Evolutionary conservation across 139 green algal genomes (phyloP).

Genomic region (Zygnema circumcarinatum): DNA sequence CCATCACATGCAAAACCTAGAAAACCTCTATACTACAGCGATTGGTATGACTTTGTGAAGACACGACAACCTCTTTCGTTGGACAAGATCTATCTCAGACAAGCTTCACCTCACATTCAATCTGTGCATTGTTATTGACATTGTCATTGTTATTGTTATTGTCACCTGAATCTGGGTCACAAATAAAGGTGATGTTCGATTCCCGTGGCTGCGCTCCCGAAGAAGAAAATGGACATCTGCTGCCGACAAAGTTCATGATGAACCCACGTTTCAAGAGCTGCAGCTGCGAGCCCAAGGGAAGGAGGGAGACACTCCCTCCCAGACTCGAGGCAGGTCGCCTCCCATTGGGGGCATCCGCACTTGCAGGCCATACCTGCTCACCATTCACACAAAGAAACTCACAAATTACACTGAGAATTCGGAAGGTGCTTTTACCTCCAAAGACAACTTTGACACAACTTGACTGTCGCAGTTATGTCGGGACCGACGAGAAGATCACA

Average conservation of each 20-base stretch:
- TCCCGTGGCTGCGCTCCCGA: background rate
- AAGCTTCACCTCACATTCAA: too few species aligned
- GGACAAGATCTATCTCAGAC: slow-evolving; percentile 12
- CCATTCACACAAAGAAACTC: background rate
- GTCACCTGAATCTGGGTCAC: slow-evolving; percentile 38
- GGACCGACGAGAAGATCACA: too few species aligned
- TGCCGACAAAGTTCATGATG: slow-evolving; percentile 23
- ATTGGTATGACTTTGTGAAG: too few species aligned
- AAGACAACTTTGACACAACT: too few species aligned
- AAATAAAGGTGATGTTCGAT: slow-evolving; percentile 38
- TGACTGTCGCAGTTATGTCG: too few species aligned
- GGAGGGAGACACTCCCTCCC: slow-evolving; percentile 16
- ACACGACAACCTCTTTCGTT: too few species aligned
- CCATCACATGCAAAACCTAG: background rate
- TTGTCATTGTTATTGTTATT: too few species aligned
- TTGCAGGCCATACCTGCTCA: background rate
- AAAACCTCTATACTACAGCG: slow-evolving; percentile 6
- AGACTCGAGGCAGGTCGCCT: slow-evolving; percentile 1
- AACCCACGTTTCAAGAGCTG: background rate
- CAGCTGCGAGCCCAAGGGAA: background rate
- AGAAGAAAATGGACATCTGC: background rate
- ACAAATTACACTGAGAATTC: too few species aligned
- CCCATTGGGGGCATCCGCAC: background rate
- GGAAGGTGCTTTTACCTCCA: too few species aligned
- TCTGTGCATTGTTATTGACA: too few species aligned